Base-by-base conservation (phyloP, 257 asterid genomes). In the Verbascum thapsus region DNA sequence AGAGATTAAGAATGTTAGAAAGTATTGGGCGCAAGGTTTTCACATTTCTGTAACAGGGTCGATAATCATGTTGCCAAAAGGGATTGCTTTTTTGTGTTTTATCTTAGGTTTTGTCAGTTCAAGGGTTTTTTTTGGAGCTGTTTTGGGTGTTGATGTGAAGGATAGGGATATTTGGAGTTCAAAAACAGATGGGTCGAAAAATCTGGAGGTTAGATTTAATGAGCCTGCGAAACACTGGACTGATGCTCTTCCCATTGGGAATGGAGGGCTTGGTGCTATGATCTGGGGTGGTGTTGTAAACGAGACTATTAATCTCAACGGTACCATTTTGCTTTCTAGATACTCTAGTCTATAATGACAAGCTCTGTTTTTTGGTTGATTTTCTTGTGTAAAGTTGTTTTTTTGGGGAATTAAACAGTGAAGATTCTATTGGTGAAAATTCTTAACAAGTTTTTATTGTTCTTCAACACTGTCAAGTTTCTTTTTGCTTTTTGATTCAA, bases 201-300 rank as follows among this genome's bases (percentile, higher is more conserved):
- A 74, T 60, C 90, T 86, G 20, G 86, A 84, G 80, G 65, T 88
- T 16, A 70, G 84, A 66, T 88, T 84, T 37, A 62, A 72, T 62
- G 80, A 53, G 16, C 70, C 90, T 10, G 95, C 92, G 7, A 58
- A 71, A 50, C 78, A 82, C 49, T 88, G 96, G 96, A 88, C 96
- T 32, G 92, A 88, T 73, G 92, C 96, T 83, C 86, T 86, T 30
- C 95, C 96, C 19, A 72, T 86, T 56, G 96, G 96, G 10, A 88
- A 85, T 71, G 90, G 96, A 16, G 86, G 91, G 42, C 88, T 88
- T 49, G 96, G 96, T n/a, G 92, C 90, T 42, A 88, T 88, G 95
- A 53, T 88, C 40, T 86, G 96, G 92, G 95, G 95, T 20, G 85
- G 78, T 61, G 80, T 77, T 64, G n/a, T 61, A 0, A 75, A 83